phyloP scores from a whole-genome alignment of 768 basidiomycete genomes.

The Leucosporidium yakuticum region DNA sequence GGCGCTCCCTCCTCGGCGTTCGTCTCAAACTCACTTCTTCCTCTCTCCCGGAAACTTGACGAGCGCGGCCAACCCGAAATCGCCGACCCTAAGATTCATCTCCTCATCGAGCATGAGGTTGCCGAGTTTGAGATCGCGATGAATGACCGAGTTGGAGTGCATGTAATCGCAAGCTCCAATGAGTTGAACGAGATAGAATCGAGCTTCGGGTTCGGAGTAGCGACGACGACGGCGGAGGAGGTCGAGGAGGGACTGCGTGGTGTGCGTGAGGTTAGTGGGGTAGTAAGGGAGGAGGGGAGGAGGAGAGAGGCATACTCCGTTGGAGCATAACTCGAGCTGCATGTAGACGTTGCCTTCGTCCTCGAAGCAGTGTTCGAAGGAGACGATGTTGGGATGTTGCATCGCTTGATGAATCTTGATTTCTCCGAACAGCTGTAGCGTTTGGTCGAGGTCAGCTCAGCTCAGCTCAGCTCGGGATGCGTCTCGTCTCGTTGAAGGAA shows the following conservation, averaged over 20 bases:
- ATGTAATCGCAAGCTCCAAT: constrained; percentile 96
- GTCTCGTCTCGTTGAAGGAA: background rate
- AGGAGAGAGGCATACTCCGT: constrained; percentile 52
- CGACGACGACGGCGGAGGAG: constrained; percentile 34
- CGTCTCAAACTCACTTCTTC: constrained; percentile 60
- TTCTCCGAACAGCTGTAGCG: constrained; percentile 81
- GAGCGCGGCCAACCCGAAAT: constrained; percentile 93
- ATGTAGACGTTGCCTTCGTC: constrained; percentile 95
- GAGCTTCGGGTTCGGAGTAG: constrained; percentile 81
- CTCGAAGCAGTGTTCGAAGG: constrained; percentile 90
- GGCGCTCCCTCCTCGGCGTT: no score
- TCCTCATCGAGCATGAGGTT: constrained; percentile 84
- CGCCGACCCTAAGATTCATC: constrained; percentile 95
- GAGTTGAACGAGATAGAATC: constrained; percentile 88
- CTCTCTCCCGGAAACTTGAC: constrained; percentile 94
- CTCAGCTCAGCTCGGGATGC: background rate
- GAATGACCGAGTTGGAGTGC: constrained; percentile 94
- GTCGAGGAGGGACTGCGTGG: constrained; percentile 52
- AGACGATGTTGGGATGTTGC: constrained; percentile 84
- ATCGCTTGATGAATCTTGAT: constrained; percentile 95
- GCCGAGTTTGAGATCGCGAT: constrained; percentile 92
- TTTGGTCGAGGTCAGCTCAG: background rate
- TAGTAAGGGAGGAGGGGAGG: background rate
- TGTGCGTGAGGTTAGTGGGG: background rate
- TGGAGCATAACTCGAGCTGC: constrained; percentile 84